Evolutionary conservation across 2,329 filamentous ascomycete genomes (phyloP).

Genomic region (Phyllosticta paracitricarpa): DNA sequence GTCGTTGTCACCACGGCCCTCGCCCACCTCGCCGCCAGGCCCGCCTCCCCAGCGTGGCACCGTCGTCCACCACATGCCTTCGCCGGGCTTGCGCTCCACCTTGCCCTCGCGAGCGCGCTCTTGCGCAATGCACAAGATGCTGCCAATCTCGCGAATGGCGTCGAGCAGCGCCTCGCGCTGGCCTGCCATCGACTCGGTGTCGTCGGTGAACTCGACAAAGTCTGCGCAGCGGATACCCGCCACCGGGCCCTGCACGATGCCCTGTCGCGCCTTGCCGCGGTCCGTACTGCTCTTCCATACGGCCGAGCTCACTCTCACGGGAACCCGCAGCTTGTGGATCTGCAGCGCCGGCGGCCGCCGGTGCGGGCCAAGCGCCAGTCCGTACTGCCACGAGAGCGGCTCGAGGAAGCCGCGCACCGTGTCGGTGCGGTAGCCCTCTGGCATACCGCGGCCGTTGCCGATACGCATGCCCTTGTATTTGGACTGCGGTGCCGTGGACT

Average conservation of each 20-base stretch:
- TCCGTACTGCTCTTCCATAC: slow-evolving; percentile 45
- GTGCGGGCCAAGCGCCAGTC: slow-evolving; percentile 41
- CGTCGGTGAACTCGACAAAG: slow-evolving; percentile 40
- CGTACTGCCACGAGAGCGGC: slow-evolving; percentile 48
- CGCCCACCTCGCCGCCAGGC: slow-evolving; percentile 34
- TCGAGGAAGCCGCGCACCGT: slow-evolving; percentile 48
- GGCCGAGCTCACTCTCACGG: slow-evolving; percentile 46
- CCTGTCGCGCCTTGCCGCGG: slow-evolving; percentile 40
- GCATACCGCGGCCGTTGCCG: slow-evolving; percentile 49
- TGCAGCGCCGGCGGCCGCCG: slow-evolving; percentile 38
- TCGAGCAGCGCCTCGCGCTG: slow-evolving; percentile 37
- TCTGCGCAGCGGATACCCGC: slow-evolving; percentile 45
- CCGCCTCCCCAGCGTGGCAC: slow-evolving; percentile 48
- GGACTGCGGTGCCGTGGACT: neutral
- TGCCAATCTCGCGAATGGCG: slow-evolving; percentile 47
- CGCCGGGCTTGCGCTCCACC: slow-evolving; percentile 39
- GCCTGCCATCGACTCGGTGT: slow-evolving; percentile 15
- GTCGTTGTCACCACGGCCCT: slow-evolving; percentile 19
- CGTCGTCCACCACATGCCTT: slow-evolving; percentile 52
- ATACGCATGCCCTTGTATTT: slow-evolving; percentile 50
- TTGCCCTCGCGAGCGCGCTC: slow-evolving; percentile 49
- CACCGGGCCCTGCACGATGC: slow-evolving; percentile 49
- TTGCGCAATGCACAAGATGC: slow-evolving; percentile 48
- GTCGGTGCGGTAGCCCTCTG: slow-evolving; percentile 46
- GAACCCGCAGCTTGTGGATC: slow-evolving; percentile 43